Conservation (phyloP, 2,329 filamentous ascomycete species). For the Scedosporium boydii region DNA sequence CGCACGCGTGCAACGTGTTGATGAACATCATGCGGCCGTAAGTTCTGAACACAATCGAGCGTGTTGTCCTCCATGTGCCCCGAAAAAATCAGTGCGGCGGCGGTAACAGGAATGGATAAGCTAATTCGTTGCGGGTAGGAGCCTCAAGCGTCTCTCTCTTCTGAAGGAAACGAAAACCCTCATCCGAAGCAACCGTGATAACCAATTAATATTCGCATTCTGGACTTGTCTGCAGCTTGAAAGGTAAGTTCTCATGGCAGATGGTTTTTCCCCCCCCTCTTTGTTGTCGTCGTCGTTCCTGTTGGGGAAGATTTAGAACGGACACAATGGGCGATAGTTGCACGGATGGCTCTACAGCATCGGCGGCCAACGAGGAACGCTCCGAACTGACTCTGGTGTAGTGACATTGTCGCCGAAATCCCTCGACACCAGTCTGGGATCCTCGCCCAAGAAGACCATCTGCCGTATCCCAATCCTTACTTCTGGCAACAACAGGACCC, state of each 20-base stretch:
- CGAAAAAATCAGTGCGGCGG: too few species aligned
- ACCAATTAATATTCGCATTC: slow-evolving; percentile 66
- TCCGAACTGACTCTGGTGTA: slow-evolving; percentile 20
- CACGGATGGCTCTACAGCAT: too few species aligned
- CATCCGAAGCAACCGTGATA: slow-evolving; percentile 31
- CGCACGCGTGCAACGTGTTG: slow-evolving; percentile 45
- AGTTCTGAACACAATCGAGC: slow-evolving; percentile 25
- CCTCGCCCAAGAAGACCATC: slow-evolving; percentile 50
- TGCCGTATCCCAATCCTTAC: slow-evolving; percentile 55
- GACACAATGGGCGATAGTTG: too few species aligned
- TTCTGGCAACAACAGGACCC: slow-evolving; percentile 16
- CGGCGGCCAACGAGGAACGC: too few species aligned
- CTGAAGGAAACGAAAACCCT: neutral
- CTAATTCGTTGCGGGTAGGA: neutral
- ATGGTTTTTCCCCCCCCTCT: neutral
- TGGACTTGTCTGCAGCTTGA: slow-evolving; percentile 94
- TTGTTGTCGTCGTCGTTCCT: neutral
- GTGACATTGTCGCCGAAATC: slow-evolving; percentile 87
- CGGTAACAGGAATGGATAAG: slow-evolving; percentile 21
- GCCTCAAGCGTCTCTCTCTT: neutral
- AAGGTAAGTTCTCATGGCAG: slow-evolving; percentile 42
- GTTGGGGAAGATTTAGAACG: too few species aligned
- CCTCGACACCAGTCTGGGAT: slow-evolving; percentile 51
- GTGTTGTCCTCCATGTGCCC: too few species aligned
- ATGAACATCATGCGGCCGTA: slow-evolving; percentile 70